These are phyloP conservation scores for Cyberlindnera amylophila DNA, from an alignment of 805 yeast genomes.

Conservation along the genomic window DNA sequence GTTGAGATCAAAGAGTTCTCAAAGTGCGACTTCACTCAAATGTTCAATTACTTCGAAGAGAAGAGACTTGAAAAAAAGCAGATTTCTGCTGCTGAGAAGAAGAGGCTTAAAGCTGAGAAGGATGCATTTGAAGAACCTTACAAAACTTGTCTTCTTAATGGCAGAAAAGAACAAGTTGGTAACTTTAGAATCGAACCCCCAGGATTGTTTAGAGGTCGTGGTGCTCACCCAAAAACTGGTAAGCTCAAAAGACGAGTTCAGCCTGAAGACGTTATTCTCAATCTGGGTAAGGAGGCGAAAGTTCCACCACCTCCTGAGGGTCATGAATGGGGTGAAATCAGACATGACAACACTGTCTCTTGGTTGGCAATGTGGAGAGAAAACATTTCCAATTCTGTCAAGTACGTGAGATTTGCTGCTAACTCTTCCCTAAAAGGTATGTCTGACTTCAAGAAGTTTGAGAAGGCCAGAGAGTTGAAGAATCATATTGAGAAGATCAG, in stretches of 20 bases:
- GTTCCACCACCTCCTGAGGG: constrained; percentile 85
- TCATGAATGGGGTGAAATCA: constrained; percentile 85
- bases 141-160: constrained; percentile 77
- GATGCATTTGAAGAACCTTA: constrained; percentile 77
- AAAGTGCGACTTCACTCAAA: constrained; percentile 74
- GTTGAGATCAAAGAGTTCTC: constrained; percentile 53
- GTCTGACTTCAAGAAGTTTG: constrained; percentile 88
- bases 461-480: constrained; percentile 84
- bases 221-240: constrained; percentile 96
- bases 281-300: constrained; percentile 66
- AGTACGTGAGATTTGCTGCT: constrained; percentile 89
- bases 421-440: constrained; percentile 88
- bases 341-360: constrained; percentile 83
- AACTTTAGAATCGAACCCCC: constrained; percentile 96
- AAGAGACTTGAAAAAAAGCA: constrained; percentile 69
- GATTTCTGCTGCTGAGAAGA: constrained; percentile 71
- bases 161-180: constrained; percentile 88
- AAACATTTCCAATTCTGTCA: constrained; percentile 76
- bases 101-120: constrained; percentile 62
- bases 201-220: constrained; percentile 92
- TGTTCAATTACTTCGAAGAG: constrained; percentile 66
- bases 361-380: constrained; percentile 99
- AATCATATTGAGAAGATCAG: constrained; percentile 70
- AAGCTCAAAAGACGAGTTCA: constrained; percentile 77
- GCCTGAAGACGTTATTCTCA: constrained; percentile 87